Percentiles rank a stretch among this genome's conserved stretches.
Evolutionary conservation across 805 yeast species (phyloP).

Genomic region (Grigorovia yakushimaensis): DNA sequence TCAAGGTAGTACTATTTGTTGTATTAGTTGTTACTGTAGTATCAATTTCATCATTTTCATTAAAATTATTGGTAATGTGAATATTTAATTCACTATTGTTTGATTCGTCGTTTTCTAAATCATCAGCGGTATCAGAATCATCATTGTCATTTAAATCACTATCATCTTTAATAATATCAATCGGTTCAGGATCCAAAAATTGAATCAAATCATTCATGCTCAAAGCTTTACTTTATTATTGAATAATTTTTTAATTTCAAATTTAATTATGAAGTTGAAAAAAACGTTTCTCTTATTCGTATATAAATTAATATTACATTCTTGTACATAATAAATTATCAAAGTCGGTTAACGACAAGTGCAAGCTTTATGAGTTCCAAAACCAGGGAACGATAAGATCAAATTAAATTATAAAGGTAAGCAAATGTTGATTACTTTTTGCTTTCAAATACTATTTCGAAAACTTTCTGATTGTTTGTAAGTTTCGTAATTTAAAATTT

Average conservation of each 20-base stretch:
- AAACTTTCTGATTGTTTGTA: neutral
- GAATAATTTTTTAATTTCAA: too few relatives aligned
- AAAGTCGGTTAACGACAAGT: too few relatives aligned
- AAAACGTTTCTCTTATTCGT: neutral
- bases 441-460: neutral
- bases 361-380: too few relatives aligned
- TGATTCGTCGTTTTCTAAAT: neutral
- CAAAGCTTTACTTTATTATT: neutral
- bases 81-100: neutral
- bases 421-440: too few relatives aligned
- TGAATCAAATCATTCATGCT: neutral
- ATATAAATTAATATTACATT: neutral
- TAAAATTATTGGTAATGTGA: neutral
- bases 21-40: neutral
- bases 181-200: neutral
- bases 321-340: neutral
- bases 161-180: neutral
- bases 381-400: too few relatives aligned
- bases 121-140: neutral
- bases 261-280: too few relatives aligned
- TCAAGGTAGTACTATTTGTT: neutral
- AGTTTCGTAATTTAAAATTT: slow-evolving; percentile 16
- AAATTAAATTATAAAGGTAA: too few relatives aligned
- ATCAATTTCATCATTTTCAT: slow-evolving; percentile 1
- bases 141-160: neutral